Percentiles rank a stretch among this genome's conserved stretches.
phyloP scores from a whole-genome alignment of 2,329 filamentous ascomycete genomes.

The Chalaropsis ovoidea region DNA sequence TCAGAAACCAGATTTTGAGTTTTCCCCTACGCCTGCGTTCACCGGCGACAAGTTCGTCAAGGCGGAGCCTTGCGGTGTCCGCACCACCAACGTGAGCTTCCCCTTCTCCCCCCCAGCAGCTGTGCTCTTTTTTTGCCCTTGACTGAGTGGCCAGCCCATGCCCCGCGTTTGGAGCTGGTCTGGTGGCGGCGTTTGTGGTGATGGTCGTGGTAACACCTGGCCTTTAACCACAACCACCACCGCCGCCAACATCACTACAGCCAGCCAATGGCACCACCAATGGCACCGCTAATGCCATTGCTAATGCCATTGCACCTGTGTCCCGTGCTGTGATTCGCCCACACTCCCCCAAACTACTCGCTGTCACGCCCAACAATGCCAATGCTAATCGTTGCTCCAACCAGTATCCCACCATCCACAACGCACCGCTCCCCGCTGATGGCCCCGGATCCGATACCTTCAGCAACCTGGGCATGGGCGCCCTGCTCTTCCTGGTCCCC shows the following conservation, averaged over 20 bases:
- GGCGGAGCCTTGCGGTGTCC: constrained; percentile 50
- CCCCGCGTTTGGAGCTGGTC: constrained; percentile 4
- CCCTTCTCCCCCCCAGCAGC: constrained; percentile 28
- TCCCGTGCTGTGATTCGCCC: too few species aligned
- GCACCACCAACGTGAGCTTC: constrained; percentile 36
- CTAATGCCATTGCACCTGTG: neutral
- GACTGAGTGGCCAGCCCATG: neutral
- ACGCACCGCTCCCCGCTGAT: constrained; percentile 87
- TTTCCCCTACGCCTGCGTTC: constrained; percentile 36
- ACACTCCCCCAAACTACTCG: neutral
- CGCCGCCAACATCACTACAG: neutral
- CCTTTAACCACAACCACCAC: neutral
- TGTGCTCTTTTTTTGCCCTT: neutral
- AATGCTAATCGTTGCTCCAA: constrained; percentile 28
- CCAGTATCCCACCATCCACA: constrained; percentile 82
- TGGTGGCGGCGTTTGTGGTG: neutral
- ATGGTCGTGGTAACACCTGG: constrained; percentile 15
- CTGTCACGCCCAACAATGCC: neutral
- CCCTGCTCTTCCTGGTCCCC: constrained; percentile 59
- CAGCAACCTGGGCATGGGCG: constrained; percentile 68
- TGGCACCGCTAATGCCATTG: neutral
- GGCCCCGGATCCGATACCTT: constrained; percentile 74
- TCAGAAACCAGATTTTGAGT: constrained; percentile 36
- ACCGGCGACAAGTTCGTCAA: constrained; percentile 53
- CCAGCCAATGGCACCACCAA: neutral